These are phyloP conservation scores for Deuterostichococcus epilithicus DNA, from an alignment of 139 green algal species.

Conservation along the genomic window DNA sequence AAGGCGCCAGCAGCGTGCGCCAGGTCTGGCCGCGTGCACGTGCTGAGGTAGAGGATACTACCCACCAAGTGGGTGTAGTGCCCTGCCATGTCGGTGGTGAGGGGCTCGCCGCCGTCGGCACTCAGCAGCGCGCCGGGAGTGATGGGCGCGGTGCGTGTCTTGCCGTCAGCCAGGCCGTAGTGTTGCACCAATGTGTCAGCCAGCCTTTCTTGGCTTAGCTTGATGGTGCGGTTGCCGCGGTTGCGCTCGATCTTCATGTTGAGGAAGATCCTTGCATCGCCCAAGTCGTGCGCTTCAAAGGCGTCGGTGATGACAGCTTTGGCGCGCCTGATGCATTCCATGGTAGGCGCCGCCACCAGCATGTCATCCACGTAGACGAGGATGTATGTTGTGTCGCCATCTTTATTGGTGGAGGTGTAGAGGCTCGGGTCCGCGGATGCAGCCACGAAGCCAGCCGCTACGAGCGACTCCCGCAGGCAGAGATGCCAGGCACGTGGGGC, in stretches of 20 bases:
- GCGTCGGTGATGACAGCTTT: too few relatives aligned
- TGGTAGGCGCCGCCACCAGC: too few relatives aligned
- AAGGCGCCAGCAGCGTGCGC: conserved; percentile 36
- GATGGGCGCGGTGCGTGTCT: conserved; percentile 1
- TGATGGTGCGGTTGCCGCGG: conserved; percentile 18
- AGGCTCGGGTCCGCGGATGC: neutral
- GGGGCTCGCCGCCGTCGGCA: conserved; percentile 1
- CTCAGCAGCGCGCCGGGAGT: conserved; percentile 7
- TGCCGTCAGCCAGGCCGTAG: conserved; percentile 14
- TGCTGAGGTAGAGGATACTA: conserved; percentile 22
- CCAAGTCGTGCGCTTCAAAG: too few relatives aligned
- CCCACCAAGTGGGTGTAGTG: conserved; percentile 28
- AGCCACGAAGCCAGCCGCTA: too few relatives aligned
- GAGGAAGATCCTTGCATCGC: conserved; percentile 21
- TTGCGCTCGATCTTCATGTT: conserved; percentile 20
- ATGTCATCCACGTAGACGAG: too few relatives aligned
- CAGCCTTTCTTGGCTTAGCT: conserved; percentile 12
- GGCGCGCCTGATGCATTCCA: too few relatives aligned
- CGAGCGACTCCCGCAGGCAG: too few relatives aligned
- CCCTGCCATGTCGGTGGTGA: neutral
- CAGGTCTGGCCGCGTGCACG: conserved; percentile 38
- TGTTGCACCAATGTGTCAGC: conserved; percentile 5
- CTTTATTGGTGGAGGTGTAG: too few relatives aligned
- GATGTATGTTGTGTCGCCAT: too few relatives aligned
- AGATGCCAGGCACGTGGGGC: conserved; percentile 46